A percentile compares a stretch with the other conserved stretches of the same genome.
These are phyloP conservation scores for Hypoxylon perforatum DNA, from an alignment of 495 filamentous ascomycete species.

Conservation along the genomic window DNA sequence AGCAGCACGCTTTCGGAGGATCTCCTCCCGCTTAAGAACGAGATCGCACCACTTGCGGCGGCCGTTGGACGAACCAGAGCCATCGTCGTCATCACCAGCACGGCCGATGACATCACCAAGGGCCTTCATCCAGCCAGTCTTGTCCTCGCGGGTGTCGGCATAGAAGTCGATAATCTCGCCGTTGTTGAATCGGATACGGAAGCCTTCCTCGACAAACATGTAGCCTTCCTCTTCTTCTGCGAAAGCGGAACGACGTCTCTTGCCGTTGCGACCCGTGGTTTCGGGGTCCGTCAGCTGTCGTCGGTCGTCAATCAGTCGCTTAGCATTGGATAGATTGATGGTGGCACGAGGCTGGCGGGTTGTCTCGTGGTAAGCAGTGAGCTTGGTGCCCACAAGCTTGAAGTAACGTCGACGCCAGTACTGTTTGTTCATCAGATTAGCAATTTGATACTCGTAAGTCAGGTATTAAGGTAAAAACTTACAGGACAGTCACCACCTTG, in stretches of 20 bases:
- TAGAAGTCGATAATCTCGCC: constrained; percentile 99
- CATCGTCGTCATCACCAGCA: constrained; percentile 51
- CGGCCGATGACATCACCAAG: constrained; percentile 85
- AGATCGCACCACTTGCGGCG: constrained; percentile 84
- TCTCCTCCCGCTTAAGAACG: constrained; percentile 72
- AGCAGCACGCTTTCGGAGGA: constrained; percentile 52
- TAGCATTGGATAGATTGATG: constrained; percentile 94
- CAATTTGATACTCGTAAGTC: background rate
- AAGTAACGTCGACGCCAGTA: constrained; percentile 99
- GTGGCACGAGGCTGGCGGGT: constrained; percentile 95
- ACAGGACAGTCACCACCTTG: constrained; percentile 98
- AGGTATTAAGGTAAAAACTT: constrained; percentile 57
- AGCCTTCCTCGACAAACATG: constrained; percentile 99
- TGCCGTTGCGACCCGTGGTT: constrained; percentile 76
- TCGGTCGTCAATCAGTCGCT: constrained; percentile 92
- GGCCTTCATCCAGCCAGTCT: constrained; percentile 94
- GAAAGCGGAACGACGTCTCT: constrained; percentile 90
- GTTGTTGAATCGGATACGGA: constrained; percentile 97
- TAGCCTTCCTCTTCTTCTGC: constrained; percentile 99
- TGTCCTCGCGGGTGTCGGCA: constrained; percentile 84
- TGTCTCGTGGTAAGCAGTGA: constrained; percentile 95
- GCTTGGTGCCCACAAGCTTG: constrained; percentile 87
- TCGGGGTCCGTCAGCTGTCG: constrained; percentile 83
- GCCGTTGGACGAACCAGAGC: constrained; percentile 49
- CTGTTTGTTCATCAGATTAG: constrained; percentile 59